Evolutionary conservation across 179 eudicot genomes (phyloP), one percentile per base, ranked within the genome.

Genomic region (Beta lomatogona): DNA sequence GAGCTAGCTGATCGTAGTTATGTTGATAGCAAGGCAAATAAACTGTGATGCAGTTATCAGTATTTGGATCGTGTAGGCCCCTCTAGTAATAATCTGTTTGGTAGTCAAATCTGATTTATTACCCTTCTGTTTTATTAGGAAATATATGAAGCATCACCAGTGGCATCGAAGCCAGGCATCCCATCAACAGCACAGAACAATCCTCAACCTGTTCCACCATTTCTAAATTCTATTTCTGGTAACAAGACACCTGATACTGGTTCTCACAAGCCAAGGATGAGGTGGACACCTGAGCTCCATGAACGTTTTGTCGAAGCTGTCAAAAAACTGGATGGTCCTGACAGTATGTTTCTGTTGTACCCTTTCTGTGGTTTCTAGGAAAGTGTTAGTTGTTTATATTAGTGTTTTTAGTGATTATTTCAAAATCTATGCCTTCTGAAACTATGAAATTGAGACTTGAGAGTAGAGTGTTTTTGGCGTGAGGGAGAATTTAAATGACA

Each of bases 271-370:
- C 86, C 89, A 60, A 85, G 92, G 81, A 87, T 89, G 90, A 86
- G 90, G 71, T 89, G 92, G 92, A 89, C 92, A 41, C 88, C 90
- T 76, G 92, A 89, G 77, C 89, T 89, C 76, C 92, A 89, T 59
- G 87, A 88, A 79, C 82, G 86, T 75, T 89, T 89, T 75, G 80
- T 89, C 4, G 88, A 81, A 45, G 92, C 92, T 76, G 89, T 89
- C 61, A 83, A 66, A 57, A 83, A 88, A 59, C 92, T 88, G 15
- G 92, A 82, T 73, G 90, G 92, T 21, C 80, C 90, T 71, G 92
- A 89, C 74, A 88, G 90, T 89, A 80, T 55, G 88, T 76, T 83
- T 67, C 44, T 59, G 25, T 22, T 46, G 16, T 52, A 11, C 31
- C 41, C 13, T 79, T 21, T 12, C n/a, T 77, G 45, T 14, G 18